These are phyloP conservation scores for Babesia ovata DNA, from an alignment of 169 alveolate genomes.

Conservation along the genomic window DNA sequence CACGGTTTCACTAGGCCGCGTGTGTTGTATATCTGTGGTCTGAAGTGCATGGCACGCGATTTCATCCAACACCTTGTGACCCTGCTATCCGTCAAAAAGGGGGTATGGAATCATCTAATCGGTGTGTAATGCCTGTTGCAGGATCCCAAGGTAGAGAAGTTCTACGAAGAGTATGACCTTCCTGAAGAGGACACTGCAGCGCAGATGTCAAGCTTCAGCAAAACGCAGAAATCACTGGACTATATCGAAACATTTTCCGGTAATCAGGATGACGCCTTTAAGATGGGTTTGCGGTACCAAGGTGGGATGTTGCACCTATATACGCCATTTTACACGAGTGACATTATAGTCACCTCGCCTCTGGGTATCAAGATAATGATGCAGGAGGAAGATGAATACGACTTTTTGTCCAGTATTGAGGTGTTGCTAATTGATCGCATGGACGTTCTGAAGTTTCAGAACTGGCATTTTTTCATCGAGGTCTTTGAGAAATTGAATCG, in stretches of 20 bases:
- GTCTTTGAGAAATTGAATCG: constrained; percentile 56
- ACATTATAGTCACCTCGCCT: constrained; percentile 87
- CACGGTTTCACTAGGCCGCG: constrained; percentile 86
- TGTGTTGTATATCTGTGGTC: constrained; percentile 79
- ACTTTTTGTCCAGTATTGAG: constrained; percentile 87
- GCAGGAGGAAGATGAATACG: constrained; percentile 67
- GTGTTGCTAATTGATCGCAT: constrained; percentile 80
- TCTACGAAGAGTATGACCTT: constrained; percentile 72
- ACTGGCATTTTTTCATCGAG: constrained; percentile 81
- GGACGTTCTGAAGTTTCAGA: constrained; percentile 86
- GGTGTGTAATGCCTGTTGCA: constrained; percentile 9
- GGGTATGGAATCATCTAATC: constrained; percentile 21
- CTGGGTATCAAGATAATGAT: constrained; percentile 76
- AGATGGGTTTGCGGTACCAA: constrained; percentile 82
- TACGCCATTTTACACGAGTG: constrained; percentile 84
- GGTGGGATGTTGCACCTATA: constrained; percentile 76
- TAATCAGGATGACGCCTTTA: constrained; percentile 84
- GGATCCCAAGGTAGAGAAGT: constrained; percentile 71
- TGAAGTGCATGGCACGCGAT: constrained; percentile 74
- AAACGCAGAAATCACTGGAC: constrained; percentile 71
- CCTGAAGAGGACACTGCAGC: constrained; percentile 63
- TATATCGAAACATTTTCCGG: constrained; percentile 75
- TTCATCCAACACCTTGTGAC: constrained; percentile 66
- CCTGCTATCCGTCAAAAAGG: constrained; percentile 73
- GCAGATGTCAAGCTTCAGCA: constrained; percentile 53